phyloP scores from a whole-genome alignment of 352 stramenopile genomes.

The Aphanomyces astaci region DNA sequence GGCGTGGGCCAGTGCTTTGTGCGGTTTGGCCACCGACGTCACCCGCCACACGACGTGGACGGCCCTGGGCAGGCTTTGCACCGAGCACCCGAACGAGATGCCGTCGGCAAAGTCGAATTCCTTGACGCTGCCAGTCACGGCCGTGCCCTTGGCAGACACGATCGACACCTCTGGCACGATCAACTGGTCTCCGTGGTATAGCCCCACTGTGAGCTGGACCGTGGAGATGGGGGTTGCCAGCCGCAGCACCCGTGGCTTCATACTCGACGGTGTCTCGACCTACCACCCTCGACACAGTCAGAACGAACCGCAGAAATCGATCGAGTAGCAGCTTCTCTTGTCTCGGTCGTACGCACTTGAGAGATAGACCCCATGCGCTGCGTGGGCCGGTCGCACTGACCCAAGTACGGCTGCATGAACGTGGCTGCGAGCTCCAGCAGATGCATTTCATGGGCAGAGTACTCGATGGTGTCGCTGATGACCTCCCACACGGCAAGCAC shows the following conservation, averaged over 20 bases:
- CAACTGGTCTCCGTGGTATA: slow-evolving; percentile 7
- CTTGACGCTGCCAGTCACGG: not conserved
- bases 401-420: slow-evolving; percentile 21
- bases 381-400: not conserved
- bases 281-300: no score
- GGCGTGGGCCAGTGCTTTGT: not conserved
- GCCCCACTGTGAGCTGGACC: not conserved
- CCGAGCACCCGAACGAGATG: slow-evolving; percentile 2
- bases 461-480: not conserved
- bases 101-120: not conserved
- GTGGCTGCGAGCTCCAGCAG: slow-evolving; percentile 17
- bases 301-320: no score
- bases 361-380: slow-evolving; percentile 12
- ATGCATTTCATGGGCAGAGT: slow-evolving; percentile 4
- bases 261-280: not conserved
- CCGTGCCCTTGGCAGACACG: not conserved
- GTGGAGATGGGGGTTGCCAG: not conserved
- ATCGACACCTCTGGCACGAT: slow-evolving; percentile 5
- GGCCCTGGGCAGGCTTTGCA: slow-evolving; percentile 11
- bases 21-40: not conserved
- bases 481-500: slow-evolving; percentile 19
- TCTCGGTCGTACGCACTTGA: not conserved
- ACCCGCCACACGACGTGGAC: not conserved
- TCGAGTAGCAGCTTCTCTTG: no score
- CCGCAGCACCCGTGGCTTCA: not conserved